Evolutionary conservation across 2,329 filamentous ascomycete species (phyloP).

Genomic region (Epichloe aotearoae): DNA sequence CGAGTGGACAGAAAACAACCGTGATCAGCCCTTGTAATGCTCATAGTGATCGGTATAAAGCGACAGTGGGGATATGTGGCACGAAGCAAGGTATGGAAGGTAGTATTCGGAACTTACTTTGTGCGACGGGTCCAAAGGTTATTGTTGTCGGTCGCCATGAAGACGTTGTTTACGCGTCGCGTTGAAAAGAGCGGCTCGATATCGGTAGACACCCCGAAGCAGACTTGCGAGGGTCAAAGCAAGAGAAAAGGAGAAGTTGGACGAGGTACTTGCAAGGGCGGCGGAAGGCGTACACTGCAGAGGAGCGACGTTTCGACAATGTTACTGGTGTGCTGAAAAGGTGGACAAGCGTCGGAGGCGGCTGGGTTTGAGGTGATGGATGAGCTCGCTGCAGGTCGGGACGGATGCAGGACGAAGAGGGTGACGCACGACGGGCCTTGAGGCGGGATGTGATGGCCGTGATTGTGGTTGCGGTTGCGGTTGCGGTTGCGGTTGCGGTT

Average conservation of each 20-base stretch:
- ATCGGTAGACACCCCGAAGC: slow-evolving; percentile 12
- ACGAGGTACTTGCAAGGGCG: not conserved
- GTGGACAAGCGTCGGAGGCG: slow-evolving; percentile 2
- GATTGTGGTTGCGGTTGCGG: not conserved
- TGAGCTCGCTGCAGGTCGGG: not conserved
- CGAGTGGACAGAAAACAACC: not conserved
- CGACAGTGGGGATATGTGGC: not conserved
- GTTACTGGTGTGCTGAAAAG: not conserved
- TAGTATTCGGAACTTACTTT: slow-evolving; percentile 45
- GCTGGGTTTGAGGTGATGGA: not conserved
- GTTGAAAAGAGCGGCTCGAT: slow-evolving; percentile 7
- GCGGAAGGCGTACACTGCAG: not conserved
- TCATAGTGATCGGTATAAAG: not conserved
- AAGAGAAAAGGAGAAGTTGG: not conserved
- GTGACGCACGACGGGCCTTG: not conserved
- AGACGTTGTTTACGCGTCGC: slow-evolving; percentile 19
- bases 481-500: not conserved
- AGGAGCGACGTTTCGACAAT: not conserved
- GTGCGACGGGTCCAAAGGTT: slow-evolving; percentile 67
- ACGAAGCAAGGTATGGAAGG: not conserved
- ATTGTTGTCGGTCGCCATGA: slow-evolving; percentile 33
- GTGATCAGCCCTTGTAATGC: not conserved
- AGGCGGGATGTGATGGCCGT: not conserved
- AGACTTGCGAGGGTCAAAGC: slow-evolving; percentile 9
- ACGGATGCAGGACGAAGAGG: not conserved